A percentile compares a stretch with the other conserved stretches of the same genome.
phyloP scores from a whole-genome alignment of 2,329 filamentous ascomycete species.

The Pseudogymnoascus sp. region DNA sequence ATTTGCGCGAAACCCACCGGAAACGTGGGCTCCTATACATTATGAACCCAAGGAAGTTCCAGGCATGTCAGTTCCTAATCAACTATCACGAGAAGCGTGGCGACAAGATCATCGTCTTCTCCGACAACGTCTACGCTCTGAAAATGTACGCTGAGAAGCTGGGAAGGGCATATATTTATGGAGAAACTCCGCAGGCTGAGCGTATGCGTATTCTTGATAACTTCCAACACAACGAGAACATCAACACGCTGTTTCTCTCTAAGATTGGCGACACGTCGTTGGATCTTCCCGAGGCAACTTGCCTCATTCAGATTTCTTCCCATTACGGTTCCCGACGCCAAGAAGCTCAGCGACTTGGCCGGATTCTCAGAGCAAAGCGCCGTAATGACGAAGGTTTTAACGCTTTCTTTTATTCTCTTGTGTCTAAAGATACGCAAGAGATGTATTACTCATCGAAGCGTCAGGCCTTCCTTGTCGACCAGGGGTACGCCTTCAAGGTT shows the following conservation, averaged over 20 bases:
- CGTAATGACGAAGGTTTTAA: slow-evolving; percentile 98
- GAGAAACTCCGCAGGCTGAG: slow-evolving; percentile 77
- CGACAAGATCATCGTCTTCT: slow-evolving; percentile 98
- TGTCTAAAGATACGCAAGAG: slow-evolving; percentile 94
- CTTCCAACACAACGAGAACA: slow-evolving; percentile 83
- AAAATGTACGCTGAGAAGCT: slow-evolving; percentile 78
- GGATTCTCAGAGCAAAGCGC: slow-evolving; percentile 89
- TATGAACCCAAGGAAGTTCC: slow-evolving; percentile 97
- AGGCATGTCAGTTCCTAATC: slow-evolving; percentile 96
- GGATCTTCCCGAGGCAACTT: slow-evolving; percentile 91
- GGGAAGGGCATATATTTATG: slow-evolving; percentile 83
- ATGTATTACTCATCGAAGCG: slow-evolving; percentile 97
- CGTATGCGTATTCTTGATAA: slow-evolving; percentile 83
- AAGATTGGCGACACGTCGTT: slow-evolving; percentile 99
- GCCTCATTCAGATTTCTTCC: slow-evolving; percentile 92
- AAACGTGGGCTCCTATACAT: slow-evolving; percentile 72
- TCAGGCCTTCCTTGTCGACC: slow-evolving; percentile 93
- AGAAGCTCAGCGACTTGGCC: slow-evolving; percentile 86
- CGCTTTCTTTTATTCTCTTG: slow-evolving; percentile 95
- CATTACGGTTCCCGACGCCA: slow-evolving; percentile 96
- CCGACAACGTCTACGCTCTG: slow-evolving; percentile 91
- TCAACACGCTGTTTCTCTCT: slow-evolving; percentile 90
- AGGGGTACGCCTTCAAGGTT: slow-evolving; percentile 98
- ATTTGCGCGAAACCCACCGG: slow-evolving; percentile 62
- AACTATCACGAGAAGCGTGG: slow-evolving; percentile 92